phyloP scores from a whole-genome alignment of 176 grass and related monocot species.

The Secale cereale region DNA sequence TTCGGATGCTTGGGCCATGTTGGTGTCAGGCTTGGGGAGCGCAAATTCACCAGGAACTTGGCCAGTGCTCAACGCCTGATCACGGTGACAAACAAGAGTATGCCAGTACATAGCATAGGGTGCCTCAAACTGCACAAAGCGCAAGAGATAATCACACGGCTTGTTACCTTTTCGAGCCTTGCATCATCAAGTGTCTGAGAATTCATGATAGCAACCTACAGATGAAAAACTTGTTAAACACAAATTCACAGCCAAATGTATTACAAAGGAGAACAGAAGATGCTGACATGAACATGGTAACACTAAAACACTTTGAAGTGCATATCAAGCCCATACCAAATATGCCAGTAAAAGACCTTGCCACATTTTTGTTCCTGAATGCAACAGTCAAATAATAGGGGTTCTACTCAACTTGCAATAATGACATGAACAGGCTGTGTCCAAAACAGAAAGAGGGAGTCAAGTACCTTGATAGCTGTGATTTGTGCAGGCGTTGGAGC shows the following conservation, averaged over 20 bases:
- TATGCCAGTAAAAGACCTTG: too few species aligned
- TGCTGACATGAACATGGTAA: too few species aligned
- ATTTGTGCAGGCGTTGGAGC: slow-evolving; percentile 87
- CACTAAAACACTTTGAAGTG: too few species aligned
- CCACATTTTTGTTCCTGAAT: too few species aligned
- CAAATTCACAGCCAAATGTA: too few species aligned
- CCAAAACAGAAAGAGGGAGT: not conserved
- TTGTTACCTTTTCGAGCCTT: slow-evolving; percentile 36
- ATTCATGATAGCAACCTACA: too few species aligned
- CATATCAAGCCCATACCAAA: too few species aligned
- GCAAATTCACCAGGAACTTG: slow-evolving; percentile 81
- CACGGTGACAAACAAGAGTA: not conserved
- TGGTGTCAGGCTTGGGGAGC: slow-evolving; percentile 52
- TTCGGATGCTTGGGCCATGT: slow-evolving; percentile 39
- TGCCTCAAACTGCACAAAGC: not conserved
- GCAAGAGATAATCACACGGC: not conserved
- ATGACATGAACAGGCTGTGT: not conserved
- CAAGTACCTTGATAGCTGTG: slow-evolving; percentile 85
- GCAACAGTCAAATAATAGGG: too few species aligned
- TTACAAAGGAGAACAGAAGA: too few species aligned
- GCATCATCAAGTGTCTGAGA: too few species aligned
- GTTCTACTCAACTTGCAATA: too few species aligned
- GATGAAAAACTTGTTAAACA: too few species aligned
- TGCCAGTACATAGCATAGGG: not conserved
- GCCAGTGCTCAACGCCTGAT: slow-evolving; percentile 78